These are phyloP conservation scores for Prunus armeniaca DNA, from an alignment of 306 rosid genomes.

Conservation along the genomic window DNA sequence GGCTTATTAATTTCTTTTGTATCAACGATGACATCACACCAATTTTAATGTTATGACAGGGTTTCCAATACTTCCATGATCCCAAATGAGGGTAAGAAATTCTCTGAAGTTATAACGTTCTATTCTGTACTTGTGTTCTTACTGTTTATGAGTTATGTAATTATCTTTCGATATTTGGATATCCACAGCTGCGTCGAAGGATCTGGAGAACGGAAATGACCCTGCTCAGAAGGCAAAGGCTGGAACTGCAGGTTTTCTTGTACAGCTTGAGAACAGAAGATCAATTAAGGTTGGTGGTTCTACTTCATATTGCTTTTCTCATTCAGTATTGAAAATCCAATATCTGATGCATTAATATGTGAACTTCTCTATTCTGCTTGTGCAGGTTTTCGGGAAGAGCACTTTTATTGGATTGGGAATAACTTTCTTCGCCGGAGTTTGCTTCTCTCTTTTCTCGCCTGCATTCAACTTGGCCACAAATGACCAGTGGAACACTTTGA, in stretches of 20 bases:
- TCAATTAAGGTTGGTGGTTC: conserved; percentile 62
- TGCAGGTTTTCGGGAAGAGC: conserved; percentile 80
- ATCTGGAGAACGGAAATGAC: conserved; percentile 40
- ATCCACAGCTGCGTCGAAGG: conserved; percentile 31
- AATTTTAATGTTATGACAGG: conserved; percentile 36
- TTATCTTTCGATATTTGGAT: conserved; percentile 19
- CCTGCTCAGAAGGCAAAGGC: conserved; percentile 42
- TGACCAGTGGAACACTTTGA: conserved; percentile 81
- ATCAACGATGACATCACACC: background rate
- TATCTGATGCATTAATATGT: background rate
- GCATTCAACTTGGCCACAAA: conserved; percentile 93
- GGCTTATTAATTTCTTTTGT: background rate
- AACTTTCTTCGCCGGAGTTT: conserved; percentile 73
- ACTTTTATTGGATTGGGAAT: conserved; percentile 62
- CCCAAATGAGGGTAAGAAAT: conserved; percentile 38
- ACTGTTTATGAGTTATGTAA: background rate
- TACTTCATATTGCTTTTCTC: background rate
- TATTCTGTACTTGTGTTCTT: background rate
- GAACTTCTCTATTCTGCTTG: background rate
- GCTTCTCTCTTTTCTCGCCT: conserved; percentile 88
- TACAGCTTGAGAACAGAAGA: conserved; percentile 72
- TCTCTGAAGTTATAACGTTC: conserved; percentile 2
- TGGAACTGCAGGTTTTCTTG: conserved; percentile 78
- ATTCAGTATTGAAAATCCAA: background rate
- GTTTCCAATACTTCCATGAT: conserved; percentile 22